phyloP scores from a whole-genome alignment of 257 asterid genomes.

The Cordia subcordata region DNA sequence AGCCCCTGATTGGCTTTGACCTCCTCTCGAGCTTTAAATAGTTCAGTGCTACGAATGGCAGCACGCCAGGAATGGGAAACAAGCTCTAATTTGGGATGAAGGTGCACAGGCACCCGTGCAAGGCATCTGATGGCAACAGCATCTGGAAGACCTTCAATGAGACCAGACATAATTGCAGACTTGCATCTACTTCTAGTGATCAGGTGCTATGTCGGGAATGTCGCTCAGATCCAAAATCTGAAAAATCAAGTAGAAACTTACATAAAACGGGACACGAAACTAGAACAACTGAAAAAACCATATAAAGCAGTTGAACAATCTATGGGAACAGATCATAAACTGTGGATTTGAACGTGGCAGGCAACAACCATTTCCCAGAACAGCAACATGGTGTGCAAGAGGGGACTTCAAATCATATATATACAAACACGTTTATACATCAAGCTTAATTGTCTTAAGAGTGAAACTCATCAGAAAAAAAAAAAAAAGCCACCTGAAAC shows the following conservation, averaged over 20 bases:
- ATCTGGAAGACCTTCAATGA: constrained; percentile 97
- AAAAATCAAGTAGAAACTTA: constrained; percentile 5
- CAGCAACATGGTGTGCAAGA: too few species aligned
- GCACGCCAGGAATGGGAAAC: constrained; percentile 92
- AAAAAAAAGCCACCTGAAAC: too few species aligned
- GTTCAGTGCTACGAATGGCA: constrained; percentile 65
- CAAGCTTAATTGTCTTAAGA: too few species aligned
- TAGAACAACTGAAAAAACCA: constrained; percentile 2
- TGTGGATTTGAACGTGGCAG: too few species aligned
- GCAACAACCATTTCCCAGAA: too few species aligned
- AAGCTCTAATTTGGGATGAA: constrained; percentile 66
- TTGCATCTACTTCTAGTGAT: constrained; percentile 20
- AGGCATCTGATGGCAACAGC: constrained; percentile 91
- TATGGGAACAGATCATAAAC: too few species aligned
- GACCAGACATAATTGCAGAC: constrained; percentile 64
- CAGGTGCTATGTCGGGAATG: constrained; percentile 18
- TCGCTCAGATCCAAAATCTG: constrained; percentile 23
- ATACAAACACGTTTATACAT: too few species aligned
- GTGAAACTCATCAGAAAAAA: too few species aligned
- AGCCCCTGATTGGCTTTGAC: constrained; percentile 74
- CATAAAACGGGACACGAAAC: background rate
- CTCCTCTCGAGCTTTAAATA: constrained; percentile 83
- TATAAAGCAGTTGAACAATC: background rate
- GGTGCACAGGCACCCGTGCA: constrained; percentile 88
- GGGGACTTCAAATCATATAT: too few species aligned